Percentiles rank a stretch among this genome's conserved stretches.
These are phyloP conservation scores for Diplosphaera chodatii DNA, from an alignment of 139 green algal genomes.

Conservation along the genomic window DNA sequence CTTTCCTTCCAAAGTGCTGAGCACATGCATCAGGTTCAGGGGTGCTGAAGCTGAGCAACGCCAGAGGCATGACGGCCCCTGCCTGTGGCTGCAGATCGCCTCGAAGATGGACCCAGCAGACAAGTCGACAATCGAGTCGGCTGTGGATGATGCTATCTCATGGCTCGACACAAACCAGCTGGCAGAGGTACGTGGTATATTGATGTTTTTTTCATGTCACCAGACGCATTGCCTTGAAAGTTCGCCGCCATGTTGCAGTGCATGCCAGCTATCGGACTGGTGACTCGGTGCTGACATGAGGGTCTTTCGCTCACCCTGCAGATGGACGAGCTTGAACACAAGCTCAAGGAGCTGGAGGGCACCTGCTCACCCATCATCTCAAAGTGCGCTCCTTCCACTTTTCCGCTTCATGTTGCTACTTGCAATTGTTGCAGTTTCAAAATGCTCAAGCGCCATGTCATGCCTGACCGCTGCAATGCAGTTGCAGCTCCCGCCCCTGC, in stretches of 20 bases:
- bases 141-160: slow-evolving; percentile 74
- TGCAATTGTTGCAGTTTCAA: too few relatives aligned
- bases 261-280: too few relatives aligned
- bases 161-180: slow-evolving; percentile 97
- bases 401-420: slow-evolving; percentile 16
- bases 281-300: too few relatives aligned
- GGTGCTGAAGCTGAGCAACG: too few relatives aligned
- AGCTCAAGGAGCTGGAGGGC: slow-evolving; percentile 95
- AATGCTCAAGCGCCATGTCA: too few relatives aligned
- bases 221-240: not conserved
- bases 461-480: too few relatives aligned
- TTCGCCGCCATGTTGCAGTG: too few relatives aligned
- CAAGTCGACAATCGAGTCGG: slow-evolving; percentile 85
- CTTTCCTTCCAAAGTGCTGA: too few relatives aligned
- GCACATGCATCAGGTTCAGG: too few relatives aligned
- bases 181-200: slow-evolving; percentile 41
- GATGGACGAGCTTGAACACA: slow-evolving; percentile 94
- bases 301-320: slow-evolving; percentile 19
- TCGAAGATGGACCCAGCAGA: slow-evolving; percentile 76
- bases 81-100: slow-evolving; percentile 30
- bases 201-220: not conserved
- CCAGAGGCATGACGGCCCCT: too few relatives aligned
- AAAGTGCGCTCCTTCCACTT: slow-evolving; percentile 37
- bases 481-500: too few relatives aligned
- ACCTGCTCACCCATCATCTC: slow-evolving; percentile 90